phyloP scores from a whole-genome alignment of 306 rosid species.

The Argentina anserina region DNA sequence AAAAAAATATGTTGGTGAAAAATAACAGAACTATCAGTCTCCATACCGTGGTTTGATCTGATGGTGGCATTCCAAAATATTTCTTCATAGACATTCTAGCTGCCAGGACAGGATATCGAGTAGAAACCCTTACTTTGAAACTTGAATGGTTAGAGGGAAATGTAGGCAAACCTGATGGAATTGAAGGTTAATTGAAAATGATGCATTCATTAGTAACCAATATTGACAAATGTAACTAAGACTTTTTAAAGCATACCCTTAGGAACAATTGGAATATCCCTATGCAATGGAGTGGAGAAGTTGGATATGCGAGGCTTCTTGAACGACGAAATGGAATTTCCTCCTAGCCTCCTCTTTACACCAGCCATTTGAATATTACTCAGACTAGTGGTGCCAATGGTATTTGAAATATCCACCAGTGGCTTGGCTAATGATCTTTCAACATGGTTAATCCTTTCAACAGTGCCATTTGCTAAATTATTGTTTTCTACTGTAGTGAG shows the following conservation, averaged over 20 bases:
- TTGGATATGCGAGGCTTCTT: constrained; percentile 73
- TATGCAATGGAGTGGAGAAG: constrained; percentile 42
- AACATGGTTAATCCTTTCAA: constrained; percentile 32
- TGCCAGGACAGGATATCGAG: constrained; percentile 54
- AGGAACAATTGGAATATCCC: constrained; percentile 29
- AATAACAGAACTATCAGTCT: constrained; percentile 22
- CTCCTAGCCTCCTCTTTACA: constrained; percentile 62
- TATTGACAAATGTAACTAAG: not conserved
- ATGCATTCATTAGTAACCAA: constrained; percentile 18
- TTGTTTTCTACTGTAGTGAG: constrained; percentile 16
- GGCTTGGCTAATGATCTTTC: constrained; percentile 40
- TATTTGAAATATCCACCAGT: constrained; percentile 63
- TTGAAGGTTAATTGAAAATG: constrained; percentile 29
- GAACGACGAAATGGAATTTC: constrained; percentile 57
- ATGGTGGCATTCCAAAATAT: constrained; percentile 45
- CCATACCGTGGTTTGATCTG: constrained; percentile 41
- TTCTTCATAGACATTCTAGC: constrained; percentile 59
- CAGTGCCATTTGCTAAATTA: constrained; percentile 32
- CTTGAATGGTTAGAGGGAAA: constrained; percentile 40
- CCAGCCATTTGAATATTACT: constrained; percentile 26
- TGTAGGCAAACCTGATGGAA: constrained; percentile 52
- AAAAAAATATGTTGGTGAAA: constrained; percentile 20
- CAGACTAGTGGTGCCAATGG: constrained; percentile 28
- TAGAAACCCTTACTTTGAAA: constrained; percentile 56
- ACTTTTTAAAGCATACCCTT: constrained; percentile 38